Evolutionary conservation across 352 stramenopile genomes (phyloP).

Genomic region (Pythium insidiosum): DNA sequence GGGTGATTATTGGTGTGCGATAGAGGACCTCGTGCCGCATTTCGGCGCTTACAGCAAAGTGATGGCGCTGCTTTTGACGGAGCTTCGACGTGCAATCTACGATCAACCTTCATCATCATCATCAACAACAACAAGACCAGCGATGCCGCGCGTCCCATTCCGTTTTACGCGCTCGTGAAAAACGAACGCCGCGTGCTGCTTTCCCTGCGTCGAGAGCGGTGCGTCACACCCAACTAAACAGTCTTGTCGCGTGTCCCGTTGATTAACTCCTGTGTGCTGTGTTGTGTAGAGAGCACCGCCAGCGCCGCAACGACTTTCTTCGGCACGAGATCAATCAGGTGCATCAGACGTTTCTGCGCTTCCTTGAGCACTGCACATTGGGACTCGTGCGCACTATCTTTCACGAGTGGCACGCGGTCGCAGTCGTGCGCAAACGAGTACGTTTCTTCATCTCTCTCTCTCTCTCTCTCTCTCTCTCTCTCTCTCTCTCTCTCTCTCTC

Average conservation of each 20-base stretch:
- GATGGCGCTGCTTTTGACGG: constrained; percentile 28
- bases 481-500: background rate
- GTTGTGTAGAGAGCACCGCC: constrained; percentile 20
- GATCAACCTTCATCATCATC: background rate
- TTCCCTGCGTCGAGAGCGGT: constrained; percentile 42
- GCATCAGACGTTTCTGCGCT: constrained; percentile 38
- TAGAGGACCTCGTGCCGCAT: constrained; percentile 47
- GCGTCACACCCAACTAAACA: too few relatives aligned
- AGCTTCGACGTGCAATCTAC: constrained; percentile 43
- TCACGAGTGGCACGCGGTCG: constrained; percentile 57
- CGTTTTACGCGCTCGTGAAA: constrained; percentile 65
- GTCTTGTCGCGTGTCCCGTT: too few relatives aligned
- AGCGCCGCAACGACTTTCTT: constrained; percentile 49
- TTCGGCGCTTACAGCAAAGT: constrained; percentile 46
- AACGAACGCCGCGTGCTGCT: constrained; percentile 45
- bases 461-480: background rate
- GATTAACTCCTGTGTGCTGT: background rate
- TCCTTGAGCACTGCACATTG: constrained; percentile 35
- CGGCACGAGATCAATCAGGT: constrained; percentile 46
- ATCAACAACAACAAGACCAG: too few relatives aligned
- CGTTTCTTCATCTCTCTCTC: too few relatives aligned
- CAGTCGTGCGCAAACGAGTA: constrained; percentile 58
- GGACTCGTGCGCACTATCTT: constrained; percentile 46
- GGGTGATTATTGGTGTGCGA: background rate
- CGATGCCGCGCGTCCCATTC: constrained; percentile 8